Evolutionary conservation across 106 monocot species (phyloP).

Genomic region (Triglochin maritima): DNA sequence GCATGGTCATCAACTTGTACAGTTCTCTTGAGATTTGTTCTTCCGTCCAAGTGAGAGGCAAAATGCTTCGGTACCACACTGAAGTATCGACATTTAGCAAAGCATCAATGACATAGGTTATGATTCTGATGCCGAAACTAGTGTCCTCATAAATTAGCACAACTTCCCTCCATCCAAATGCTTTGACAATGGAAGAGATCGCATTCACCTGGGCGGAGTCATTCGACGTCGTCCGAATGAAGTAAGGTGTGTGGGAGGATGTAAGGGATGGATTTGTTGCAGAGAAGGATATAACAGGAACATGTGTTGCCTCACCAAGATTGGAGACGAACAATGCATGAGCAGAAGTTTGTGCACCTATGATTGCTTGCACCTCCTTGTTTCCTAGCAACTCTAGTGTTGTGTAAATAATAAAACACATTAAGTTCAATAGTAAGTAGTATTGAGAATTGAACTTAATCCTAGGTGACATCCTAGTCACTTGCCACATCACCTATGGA

Average conservation of each 20-base stretch:
- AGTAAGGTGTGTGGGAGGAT: conserved; percentile 5
- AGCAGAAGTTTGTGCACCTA: conserved; percentile 2
- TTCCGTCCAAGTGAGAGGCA: conserved; percentile 3
- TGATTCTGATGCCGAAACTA: conserved; percentile 11
- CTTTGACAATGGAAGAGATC: conserved; percentile 10
- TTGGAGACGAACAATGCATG: conserved; percentile 7
- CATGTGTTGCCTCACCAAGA: conserved; percentile 3
- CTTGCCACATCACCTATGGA: too few relatives aligned
- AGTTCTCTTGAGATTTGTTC: not conserved
- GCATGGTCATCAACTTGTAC: not conserved
- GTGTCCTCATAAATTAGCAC: conserved; percentile 22
- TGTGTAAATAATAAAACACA: too few relatives aligned
- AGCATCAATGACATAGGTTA: conserved; percentile 16
- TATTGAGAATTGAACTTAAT: too few relatives aligned
- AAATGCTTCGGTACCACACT: conserved; percentile 5
- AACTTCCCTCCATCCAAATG: conserved; percentile 14
- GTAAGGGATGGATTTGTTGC: conserved; percentile 16
- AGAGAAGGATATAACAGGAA: conserved; percentile 19
- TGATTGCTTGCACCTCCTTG: not conserved
- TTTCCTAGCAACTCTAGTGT: conserved; percentile 7
- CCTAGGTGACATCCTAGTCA: too few relatives aligned
- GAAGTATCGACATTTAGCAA: not conserved
- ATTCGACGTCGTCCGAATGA: conserved; percentile 10
- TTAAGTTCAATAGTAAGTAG: too few relatives aligned
- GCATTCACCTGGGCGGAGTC: conserved; percentile 2